phyloP scores from a whole-genome alignment of 768 basidiomycete genomes.

The Tylopilus plumbeoviolaceoides region DNA sequence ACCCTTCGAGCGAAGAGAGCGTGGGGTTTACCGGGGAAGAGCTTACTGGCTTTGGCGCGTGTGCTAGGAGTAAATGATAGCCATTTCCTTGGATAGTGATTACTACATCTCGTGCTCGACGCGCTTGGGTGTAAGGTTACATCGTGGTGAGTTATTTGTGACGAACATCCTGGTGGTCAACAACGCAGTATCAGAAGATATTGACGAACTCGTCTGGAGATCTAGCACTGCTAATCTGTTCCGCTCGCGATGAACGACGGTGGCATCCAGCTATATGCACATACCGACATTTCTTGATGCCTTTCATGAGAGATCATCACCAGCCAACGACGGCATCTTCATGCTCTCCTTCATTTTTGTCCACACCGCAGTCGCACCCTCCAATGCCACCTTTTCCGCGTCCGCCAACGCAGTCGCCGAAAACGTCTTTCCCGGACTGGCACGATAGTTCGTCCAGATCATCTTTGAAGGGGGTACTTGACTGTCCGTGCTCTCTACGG shows the following conservation, averaged over 20 bases:
- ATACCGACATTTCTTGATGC: too few relatives aligned
- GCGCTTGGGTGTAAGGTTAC: neutral
- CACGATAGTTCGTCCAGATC: slow-evolving; percentile 25
- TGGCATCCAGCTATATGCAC: neutral
- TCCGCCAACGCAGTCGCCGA: slow-evolving; percentile 38
- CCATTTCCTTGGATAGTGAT: neutral
- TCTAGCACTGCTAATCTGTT: too few relatives aligned
- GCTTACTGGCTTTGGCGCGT: neutral
- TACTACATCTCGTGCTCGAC: neutral
- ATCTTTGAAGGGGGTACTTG: slow-evolving; percentile 25
- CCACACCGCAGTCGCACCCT: slow-evolving; percentile 47
- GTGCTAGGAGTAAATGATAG: neutral
- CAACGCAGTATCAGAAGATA: too few relatives aligned
- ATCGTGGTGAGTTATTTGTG: neutral
- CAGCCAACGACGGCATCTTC: slow-evolving; percentile 13
- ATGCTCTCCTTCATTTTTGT: slow-evolving; percentile 43
- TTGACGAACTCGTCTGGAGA: too few relatives aligned
- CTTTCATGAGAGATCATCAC: slow-evolving; percentile 33
- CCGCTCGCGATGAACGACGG: neutral
- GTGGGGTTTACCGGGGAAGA: slow-evolving; percentile 4
- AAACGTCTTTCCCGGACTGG: slow-evolving; percentile 24
- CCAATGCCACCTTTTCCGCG: slow-evolving; percentile 48
- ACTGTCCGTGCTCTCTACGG: neutral
- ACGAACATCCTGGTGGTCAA: neutral
- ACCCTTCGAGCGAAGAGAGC: slow-evolving; percentile 31